Evolutionary conservation across 2,329 filamentous ascomycete genomes (phyloP).

Genomic region (Aspergillus sclerotialis): DNA sequence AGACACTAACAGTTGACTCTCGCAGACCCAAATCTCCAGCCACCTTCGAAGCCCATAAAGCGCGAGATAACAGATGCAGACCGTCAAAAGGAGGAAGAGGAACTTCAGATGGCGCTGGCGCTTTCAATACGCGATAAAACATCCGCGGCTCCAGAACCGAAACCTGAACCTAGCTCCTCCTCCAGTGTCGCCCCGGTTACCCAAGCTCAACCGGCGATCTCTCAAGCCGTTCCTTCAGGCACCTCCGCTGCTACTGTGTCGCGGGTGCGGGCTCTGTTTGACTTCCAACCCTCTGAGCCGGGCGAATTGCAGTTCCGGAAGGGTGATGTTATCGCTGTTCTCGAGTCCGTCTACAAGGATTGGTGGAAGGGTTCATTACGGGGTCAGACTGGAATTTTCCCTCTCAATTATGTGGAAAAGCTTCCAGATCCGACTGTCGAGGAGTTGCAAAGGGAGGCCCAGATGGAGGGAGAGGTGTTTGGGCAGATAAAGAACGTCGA

Average conservation of each 20-base stretch:
- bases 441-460: constrained; percentile 88
- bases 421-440: constrained; percentile 88
- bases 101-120: constrained; percentile 90
- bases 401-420: constrained; percentile 98
- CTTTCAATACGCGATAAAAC: constrained; percentile 84
- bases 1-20: constrained; percentile 17
- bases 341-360: constrained; percentile 98
- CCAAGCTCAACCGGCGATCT: constrained; percentile 35
- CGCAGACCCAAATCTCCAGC: constrained; percentile 79
- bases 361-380: constrained; percentile 98
- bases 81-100: constrained; percentile 91
- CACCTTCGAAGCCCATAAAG: constrained; percentile 90
- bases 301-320: constrained; percentile 95
- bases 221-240: constrained; percentile 62
- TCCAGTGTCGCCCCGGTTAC: constrained; percentile 31
- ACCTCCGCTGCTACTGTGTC: constrained; percentile 96
- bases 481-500: constrained; percentile 71
- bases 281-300: constrained; percentile 88
- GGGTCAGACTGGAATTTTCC: constrained; percentile 95
- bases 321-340: constrained; percentile 91
- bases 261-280: constrained; percentile 83
- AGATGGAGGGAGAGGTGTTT: constrained; percentile 83
- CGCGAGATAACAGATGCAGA: constrained; percentile 83
- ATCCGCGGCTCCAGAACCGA: constrained; percentile 27
- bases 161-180: constrained; percentile 29